Percentiles rank a stretch among this genome's conserved stretches.
Conservation (phyloP, 2,329 filamentous ascomycete species). For the Hypoxylon sp. region DNA sequence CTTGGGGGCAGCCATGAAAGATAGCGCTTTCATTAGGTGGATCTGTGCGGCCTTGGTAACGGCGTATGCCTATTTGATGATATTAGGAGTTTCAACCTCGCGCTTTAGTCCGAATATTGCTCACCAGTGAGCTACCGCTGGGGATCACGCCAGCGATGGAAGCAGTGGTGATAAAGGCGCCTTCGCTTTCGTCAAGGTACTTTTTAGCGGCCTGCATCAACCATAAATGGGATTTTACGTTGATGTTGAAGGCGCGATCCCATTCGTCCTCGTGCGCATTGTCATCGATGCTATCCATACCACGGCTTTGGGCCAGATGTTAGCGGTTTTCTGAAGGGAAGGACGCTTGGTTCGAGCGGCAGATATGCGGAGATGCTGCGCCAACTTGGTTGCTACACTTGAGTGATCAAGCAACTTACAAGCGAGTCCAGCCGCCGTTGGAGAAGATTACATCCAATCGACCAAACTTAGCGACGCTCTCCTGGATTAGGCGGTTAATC, state of each 20-base stretch:
- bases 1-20: conserved; percentile 64
- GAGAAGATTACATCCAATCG: conserved; percentile 82
- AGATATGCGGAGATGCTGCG: neutral
- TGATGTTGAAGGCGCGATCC: conserved; percentile 70
- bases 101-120: conserved; percentile 15
- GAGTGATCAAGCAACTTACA: conserved; percentile 41
- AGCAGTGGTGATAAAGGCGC: conserved; percentile 73
- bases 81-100: neutral
- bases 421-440: conserved; percentile 73
- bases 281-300: conserved; percentile 63
- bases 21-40: conserved; percentile 68
- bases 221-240: conserved; percentile 73
- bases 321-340: conserved; percentile 7
- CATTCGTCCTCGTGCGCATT: conserved; percentile 69
- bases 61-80: conserved; percentile 70
- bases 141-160: conserved; percentile 73
- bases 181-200: conserved; percentile 68
- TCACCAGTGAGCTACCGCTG: conserved; percentile 70
- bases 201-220: conserved; percentile 67
- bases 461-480: conserved; percentile 71
- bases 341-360: neutral
- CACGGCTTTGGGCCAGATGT: conserved; percentile 44
- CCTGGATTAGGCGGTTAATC: conserved; percentile 68
- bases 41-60: conserved; percentile 82
- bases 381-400: neutral